These are phyloP conservation scores for Quercus tomentella DNA, from an alignment of 331 rosid genomes.

Conservation along the genomic window DNA sequence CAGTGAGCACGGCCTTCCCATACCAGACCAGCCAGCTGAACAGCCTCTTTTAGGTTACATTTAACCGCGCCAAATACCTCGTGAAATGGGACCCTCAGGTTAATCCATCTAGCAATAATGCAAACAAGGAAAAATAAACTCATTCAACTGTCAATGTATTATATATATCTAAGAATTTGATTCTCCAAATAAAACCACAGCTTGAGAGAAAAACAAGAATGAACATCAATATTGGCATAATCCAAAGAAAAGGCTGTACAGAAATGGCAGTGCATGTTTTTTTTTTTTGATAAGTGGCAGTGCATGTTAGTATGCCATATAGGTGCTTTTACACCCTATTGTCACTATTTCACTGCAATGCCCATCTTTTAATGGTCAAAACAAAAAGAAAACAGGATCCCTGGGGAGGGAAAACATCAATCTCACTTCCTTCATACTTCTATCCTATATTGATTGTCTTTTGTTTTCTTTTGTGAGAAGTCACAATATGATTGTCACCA, in stretches of 20 bases:
- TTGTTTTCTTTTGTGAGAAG: not conserved
- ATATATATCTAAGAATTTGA: not conserved
- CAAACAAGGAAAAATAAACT: conserved; percentile 14
- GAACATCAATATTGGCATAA: not conserved
- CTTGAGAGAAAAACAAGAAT: not conserved
- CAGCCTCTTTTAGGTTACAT: conserved; percentile 89
- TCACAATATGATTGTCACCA: not conserved
- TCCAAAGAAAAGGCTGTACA: not conserved
- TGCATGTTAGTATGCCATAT: not conserved
- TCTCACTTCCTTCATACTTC: not conserved
- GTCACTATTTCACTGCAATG: not conserved
- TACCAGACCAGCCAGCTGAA: conserved; percentile 70
- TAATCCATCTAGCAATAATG: conserved; percentile 68
- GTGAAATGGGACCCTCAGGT: conserved; percentile 69
- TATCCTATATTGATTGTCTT: not conserved
- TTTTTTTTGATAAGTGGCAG: no score
- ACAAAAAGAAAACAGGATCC: not conserved
- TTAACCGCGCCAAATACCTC: conserved; percentile 73
- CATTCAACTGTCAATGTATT: not conserved
- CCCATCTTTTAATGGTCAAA: not conserved
- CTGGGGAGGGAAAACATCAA: not conserved
- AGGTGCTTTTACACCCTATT: not conserved
- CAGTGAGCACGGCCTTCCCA: conserved; percentile 98
- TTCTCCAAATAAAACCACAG: not conserved
- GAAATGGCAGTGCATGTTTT: not conserved